phyloP scores from a whole-genome alignment of 2,329 filamentous ascomycete genomes.

The Aureobasidium sp. region DNA sequence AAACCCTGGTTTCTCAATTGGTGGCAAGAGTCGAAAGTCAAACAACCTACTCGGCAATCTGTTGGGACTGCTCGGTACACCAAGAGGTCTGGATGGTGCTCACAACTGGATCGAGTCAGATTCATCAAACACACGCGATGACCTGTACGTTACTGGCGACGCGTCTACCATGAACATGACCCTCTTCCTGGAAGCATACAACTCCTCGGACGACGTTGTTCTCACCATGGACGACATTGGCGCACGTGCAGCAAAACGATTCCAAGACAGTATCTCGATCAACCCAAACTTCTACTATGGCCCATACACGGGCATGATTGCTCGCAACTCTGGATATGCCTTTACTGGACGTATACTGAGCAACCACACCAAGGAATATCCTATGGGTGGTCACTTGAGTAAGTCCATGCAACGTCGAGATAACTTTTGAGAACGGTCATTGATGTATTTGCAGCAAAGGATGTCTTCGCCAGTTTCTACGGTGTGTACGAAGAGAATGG shows the following conservation, averaged over 20 bases:
- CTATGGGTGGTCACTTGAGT: conserved; percentile 26
- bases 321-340: conserved; percentile 19
- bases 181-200: conserved; percentile 42
- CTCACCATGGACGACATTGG: conserved; percentile 24
- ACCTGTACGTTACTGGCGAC: conserved; percentile 42
- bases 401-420: conserved; percentile 13
- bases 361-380: conserved; percentile 30
- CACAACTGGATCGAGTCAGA: conserved; percentile 51
- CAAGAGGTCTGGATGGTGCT: conserved; percentile 34
- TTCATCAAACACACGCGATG: conserved; percentile 43
- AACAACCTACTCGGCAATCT: conserved; percentile 32
- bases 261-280: conserved; percentile 21
- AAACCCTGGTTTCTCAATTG: conserved; percentile 25
- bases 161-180: conserved; percentile 44
- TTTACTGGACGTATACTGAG: conserved; percentile 31
- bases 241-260: conserved; percentile 21
- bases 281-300: conserved; percentile 27
- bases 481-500: conserved; percentile 25
- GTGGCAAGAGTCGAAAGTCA: conserved; percentile 17
- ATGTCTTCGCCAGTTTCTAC: conserved; percentile 26
- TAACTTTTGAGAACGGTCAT: not conserved
- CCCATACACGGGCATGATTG: conserved; percentile 20
- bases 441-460: conserved; percentile 20
- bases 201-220: conserved; percentile 16
- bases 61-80: conserved; percentile 18